Conservation (phyloP, 1,139 yeast genomes). For the Sugiyamaella castrensis region DNA sequence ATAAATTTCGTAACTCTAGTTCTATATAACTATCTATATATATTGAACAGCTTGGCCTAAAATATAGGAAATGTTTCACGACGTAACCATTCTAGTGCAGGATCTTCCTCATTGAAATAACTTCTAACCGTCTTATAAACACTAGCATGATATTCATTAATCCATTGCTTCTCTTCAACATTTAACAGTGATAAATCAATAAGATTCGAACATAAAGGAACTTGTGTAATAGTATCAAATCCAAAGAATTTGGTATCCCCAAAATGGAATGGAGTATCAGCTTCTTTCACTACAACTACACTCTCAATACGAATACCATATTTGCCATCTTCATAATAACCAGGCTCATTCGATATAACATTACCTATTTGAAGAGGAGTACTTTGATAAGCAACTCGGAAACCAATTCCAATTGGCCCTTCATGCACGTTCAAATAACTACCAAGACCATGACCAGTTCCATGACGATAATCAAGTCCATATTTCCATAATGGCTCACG, state of each 20-base stretch:
- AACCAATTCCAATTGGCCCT: constrained; percentile 92
- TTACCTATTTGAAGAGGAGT: constrained; percentile 63
- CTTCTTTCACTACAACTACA: constrained; percentile 58
- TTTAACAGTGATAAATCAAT: constrained; percentile 59
- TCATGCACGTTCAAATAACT: constrained; percentile 91
- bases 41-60: neutral
- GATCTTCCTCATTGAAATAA: constrained; percentile 48
- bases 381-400: constrained; percentile 43
- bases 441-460: constrained; percentile 98
- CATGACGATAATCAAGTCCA: constrained; percentile 92
- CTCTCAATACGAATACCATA: constrained; percentile 94
- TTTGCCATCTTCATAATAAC: constrained; percentile 86
- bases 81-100: constrained; percentile 67
- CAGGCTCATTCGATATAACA: constrained; percentile 90
- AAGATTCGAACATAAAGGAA: constrained; percentile 77
- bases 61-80: constrained; percentile 58
- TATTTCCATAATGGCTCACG: constrained; percentile 83
- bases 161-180: constrained; percentile 59
- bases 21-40: no score
- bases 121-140: constrained; percentile 58
- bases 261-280: constrained; percentile 40
- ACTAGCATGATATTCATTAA: constrained; percentile 63
- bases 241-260: constrained; percentile 62
- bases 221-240: constrained; percentile 81
- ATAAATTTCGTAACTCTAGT: no score